Percentiles rank a stretch among this genome's conserved stretches.
These are phyloP conservation scores for Tricholoma saponaceum DNA, from an alignment of 768 basidiomycete species.

Conservation along the genomic window DNA sequence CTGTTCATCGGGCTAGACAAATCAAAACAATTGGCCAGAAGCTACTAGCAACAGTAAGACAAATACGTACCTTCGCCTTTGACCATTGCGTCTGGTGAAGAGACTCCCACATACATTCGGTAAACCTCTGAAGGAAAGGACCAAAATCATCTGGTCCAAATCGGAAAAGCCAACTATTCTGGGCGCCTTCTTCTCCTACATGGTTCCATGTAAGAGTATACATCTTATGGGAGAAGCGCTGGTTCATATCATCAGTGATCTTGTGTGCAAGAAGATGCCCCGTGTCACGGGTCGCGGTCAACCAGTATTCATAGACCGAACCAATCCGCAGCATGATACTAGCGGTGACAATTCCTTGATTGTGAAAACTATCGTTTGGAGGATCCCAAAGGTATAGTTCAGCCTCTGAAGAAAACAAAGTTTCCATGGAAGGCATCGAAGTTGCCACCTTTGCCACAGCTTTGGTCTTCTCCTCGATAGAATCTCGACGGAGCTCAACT, in stretches of 20 bases:
- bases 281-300: conserved; percentile 49
- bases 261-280: conserved; percentile 56
- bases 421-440: conserved; percentile 23
- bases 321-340: conserved; percentile 45
- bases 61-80: conserved; percentile 66
- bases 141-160: conserved; percentile 60
- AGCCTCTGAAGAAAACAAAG: conserved; percentile 40
- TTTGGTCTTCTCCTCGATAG: neutral
- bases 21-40: neutral
- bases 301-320: conserved; percentile 51
- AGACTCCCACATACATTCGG: conserved; percentile 75
- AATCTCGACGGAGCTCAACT: conserved; percentile 1
- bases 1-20: conserved; percentile 72
- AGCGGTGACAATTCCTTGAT: conserved; percentile 52
- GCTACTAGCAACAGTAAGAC: neutral
- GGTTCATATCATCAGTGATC: conserved; percentile 67
- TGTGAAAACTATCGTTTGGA: conserved; percentile 42
- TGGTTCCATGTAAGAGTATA: conserved; percentile 89
- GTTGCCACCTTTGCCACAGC: conserved; percentile 1
- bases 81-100: conserved; percentile 69
- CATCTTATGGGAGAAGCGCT: conserved; percentile 57
- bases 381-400: conserved; percentile 62
- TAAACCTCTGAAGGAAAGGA: conserved; percentile 59
- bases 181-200: conserved; percentile 43
- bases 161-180: conserved; percentile 80